Evolutionary conservation across 2,329 filamentous ascomycete species (phyloP).

Genomic region (Conoideocrella luteorostrata): DNA sequence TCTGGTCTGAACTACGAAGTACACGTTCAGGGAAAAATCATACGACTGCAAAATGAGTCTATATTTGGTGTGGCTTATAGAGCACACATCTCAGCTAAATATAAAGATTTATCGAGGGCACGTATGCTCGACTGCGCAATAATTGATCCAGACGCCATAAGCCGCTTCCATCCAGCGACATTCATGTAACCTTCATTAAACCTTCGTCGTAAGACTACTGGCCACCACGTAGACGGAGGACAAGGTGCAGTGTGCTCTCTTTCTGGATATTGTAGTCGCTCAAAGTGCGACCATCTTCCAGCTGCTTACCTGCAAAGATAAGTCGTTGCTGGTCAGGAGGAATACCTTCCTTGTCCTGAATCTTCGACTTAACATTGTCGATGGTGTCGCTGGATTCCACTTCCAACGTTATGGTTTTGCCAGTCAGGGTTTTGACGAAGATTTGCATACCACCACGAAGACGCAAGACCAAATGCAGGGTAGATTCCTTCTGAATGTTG

Average conservation of each 20-base stretch:
- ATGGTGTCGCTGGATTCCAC: conserved; percentile 88
- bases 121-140: background rate
- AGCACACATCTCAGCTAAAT: background rate
- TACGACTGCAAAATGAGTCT: background rate
- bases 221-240: conserved; percentile 86
- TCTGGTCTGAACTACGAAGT: too few relatives aligned
- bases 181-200: too few relatives aligned
- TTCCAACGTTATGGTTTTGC: conserved; percentile 90
- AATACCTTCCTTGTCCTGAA: too few relatives aligned
- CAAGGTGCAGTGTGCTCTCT: conserved; percentile 79
- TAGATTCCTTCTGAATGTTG: conserved; percentile 93
- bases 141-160: conserved; percentile 4
- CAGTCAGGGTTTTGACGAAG: conserved; percentile 77
- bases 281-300: conserved; percentile 87
- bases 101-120: background rate
- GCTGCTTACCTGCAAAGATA: too few relatives aligned
- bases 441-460: conserved; percentile 77
- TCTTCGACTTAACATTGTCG: conserved; percentile 96
- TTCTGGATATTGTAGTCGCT: conserved; percentile 97
- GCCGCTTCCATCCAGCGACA: background rate
- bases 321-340: too few relatives aligned
- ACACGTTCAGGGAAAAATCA: background rate
- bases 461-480: conserved; percentile 72
- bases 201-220: too few relatives aligned
- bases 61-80: background rate